Conservation (phyloP, 2,329 filamentous ascomycete species). For the Arthroderma uncinatum region DNA sequence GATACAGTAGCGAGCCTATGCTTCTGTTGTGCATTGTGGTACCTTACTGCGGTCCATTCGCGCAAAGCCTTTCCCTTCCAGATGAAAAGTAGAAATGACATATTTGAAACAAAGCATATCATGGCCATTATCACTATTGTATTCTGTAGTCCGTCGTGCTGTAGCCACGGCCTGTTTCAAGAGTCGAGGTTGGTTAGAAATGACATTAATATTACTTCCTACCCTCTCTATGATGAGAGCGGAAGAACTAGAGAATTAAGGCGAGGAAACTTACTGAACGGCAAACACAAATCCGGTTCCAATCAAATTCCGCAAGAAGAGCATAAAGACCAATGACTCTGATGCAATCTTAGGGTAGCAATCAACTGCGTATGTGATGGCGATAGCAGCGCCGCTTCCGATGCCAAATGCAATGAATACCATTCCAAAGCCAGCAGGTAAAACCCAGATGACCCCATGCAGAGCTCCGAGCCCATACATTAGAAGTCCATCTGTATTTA, state of each 20-base stretch:
- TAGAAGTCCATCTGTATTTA: slow-evolving; percentile 16
- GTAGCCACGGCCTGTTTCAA: no score
- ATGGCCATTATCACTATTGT: slow-evolving; percentile 26
- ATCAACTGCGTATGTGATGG: slow-evolving; percentile 21
- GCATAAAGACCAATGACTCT: slow-evolving; percentile 24
- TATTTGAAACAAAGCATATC: slow-evolving; percentile 16
- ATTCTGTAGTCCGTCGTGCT: slow-evolving; percentile 24
- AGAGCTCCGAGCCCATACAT: slow-evolving; percentile 21
- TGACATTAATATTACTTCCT: no score
- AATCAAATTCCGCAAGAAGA: slow-evolving; percentile 31
- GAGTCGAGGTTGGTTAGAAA: no score
- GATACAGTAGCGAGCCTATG: slow-evolving; percentile 5
- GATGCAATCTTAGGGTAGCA: slow-evolving; percentile 21
- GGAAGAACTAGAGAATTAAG: no score
- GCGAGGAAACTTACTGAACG: slow-evolving; percentile 17
- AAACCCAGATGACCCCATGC: slow-evolving; percentile 15
- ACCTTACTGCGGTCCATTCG: slow-evolving; percentile 13
- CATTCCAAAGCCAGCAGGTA: slow-evolving; percentile 22
- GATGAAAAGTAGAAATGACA: slow-evolving; percentile 13
- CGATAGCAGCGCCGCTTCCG: slow-evolving; percentile 14
- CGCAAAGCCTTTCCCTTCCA: slow-evolving; percentile 15
- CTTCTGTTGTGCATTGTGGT: slow-evolving; percentile 7
- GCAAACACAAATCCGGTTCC: slow-evolving; percentile 22
- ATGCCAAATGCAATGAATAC: slow-evolving; percentile 19
- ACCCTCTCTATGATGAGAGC: no score